These are phyloP conservation scores for Vaccinium corymbosum DNA, from an alignment of 148 eudicot species.

Conservation along the genomic window DNA sequence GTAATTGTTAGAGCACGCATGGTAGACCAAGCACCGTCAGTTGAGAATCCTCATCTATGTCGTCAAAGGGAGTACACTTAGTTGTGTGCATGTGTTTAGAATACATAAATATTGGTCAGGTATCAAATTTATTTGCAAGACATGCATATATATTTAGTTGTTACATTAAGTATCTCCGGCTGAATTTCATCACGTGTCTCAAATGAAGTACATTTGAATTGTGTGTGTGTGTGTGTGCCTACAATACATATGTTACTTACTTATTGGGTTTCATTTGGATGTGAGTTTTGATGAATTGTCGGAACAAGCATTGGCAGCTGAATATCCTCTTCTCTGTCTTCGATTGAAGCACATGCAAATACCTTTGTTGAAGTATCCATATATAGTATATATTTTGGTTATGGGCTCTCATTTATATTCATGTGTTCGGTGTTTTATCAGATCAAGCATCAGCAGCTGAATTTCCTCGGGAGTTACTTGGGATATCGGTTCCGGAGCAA, in stretches of 20 bases:
- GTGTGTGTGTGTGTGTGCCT: neutral
- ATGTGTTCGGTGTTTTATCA: slow-evolving; percentile 15
- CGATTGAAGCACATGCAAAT: neutral
- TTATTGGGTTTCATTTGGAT: neutral
- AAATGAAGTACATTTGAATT: neutral
- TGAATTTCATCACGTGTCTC: neutral
- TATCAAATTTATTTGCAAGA: neutral
- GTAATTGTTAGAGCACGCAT: neutral
- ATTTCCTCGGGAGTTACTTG: slow-evolving; percentile 77
- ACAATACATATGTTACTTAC: neutral
- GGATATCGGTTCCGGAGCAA: slow-evolving; percentile 67
- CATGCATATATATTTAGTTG: neutral
- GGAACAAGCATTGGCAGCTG: slow-evolving; percentile 56
- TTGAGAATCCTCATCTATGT: neutral
- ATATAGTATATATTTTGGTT: neutral
- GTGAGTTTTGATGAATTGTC: slow-evolving; percentile 3
- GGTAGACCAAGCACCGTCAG: too few relatives aligned
- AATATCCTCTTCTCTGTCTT: slow-evolving; percentile 47
- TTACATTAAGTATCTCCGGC: neutral
- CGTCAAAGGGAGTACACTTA: neutral
- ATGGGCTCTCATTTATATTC: neutral
- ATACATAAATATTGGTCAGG: neutral
- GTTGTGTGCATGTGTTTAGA: neutral
- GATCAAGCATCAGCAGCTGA: slow-evolving; percentile 60
- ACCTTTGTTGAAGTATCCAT: neutral